Evolutionary conservation across 768 basidiomycete genomes (phyloP).

Genomic region (Leccinum uliginosum): DNA sequence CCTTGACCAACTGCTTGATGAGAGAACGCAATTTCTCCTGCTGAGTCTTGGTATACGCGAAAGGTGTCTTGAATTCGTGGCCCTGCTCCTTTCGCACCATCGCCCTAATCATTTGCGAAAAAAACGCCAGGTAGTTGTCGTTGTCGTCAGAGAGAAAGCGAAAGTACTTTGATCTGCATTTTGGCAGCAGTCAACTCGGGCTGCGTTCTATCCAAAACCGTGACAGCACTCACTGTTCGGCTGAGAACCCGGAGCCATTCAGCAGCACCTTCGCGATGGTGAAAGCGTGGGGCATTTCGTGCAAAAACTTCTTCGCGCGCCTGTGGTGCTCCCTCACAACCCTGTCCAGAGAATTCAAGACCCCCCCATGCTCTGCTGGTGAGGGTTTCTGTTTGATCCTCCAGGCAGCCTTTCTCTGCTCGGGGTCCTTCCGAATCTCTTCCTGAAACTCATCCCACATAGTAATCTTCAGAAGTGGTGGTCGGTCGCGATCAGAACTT

Average conservation of each 20-base stretch:
- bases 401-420: neutral
- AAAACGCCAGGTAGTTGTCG: neutral
- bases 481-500: neutral
- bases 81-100: neutral
- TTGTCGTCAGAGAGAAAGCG: neutral
- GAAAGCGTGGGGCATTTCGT: neutral
- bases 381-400: neutral
- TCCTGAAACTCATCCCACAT: neutral
- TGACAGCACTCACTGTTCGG: neutral
- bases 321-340: neutral
- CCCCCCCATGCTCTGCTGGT: neutral
- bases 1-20: neutral
- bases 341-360: neutral
- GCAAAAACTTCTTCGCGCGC: neutral
- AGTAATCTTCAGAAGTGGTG: neutral
- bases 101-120: neutral
- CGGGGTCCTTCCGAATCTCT: neutral
- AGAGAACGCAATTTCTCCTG: neutral
- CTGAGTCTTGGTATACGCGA: neutral
- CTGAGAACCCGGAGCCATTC: neutral
- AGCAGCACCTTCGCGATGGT: neutral
- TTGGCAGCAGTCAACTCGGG: neutral
- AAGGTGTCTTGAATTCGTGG: neutral
- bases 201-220: too few relatives aligned
- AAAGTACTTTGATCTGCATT: neutral